Percentiles rank a stretch among this genome's conserved stretches.
phyloP scores from a whole-genome alignment of 441 rosid species.

The Syzygium syzygioides region DNA sequence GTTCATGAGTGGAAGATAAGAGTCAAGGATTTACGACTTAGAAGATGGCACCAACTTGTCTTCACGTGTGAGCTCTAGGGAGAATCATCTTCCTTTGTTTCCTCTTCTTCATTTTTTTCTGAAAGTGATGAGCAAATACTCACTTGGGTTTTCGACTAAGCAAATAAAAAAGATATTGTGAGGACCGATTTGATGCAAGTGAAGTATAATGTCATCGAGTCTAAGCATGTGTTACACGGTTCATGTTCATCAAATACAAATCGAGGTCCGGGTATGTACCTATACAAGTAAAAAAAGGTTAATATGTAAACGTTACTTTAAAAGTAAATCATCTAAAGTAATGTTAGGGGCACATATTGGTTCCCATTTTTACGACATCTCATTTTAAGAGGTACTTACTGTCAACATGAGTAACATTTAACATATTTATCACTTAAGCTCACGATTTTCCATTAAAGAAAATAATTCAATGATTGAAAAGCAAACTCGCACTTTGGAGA shows the following conservation, averaged over 20 bases:
- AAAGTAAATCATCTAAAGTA: not conserved
- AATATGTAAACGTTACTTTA: not conserved
- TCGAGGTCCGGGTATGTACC: accelerated
- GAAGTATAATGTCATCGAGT: not conserved
- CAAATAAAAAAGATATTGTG: not conserved
- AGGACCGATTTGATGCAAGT: not conserved
- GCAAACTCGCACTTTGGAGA: not conserved
- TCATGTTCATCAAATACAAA: not conserved
- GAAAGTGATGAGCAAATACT: not conserved
- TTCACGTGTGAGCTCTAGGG: no score
- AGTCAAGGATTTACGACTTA: no score
- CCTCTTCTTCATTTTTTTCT: not conserved
- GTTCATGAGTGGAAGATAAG: no score
- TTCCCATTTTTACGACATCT: not conserved
- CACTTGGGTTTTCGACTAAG: no score
- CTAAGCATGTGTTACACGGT: accelerated
- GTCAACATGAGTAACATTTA: not conserved
- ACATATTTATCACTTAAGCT: not conserved
- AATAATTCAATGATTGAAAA: not conserved
- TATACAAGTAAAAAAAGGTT: not conserved
- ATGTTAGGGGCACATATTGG: not conserved
- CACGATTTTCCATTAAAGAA: not conserved
- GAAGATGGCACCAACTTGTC: no score
- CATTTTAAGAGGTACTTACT: not conserved
- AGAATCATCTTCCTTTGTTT: not conserved